Base-by-base conservation (phyloP, 352 stramenopile genomes). In the Phytophthora nicotianae region DNA sequence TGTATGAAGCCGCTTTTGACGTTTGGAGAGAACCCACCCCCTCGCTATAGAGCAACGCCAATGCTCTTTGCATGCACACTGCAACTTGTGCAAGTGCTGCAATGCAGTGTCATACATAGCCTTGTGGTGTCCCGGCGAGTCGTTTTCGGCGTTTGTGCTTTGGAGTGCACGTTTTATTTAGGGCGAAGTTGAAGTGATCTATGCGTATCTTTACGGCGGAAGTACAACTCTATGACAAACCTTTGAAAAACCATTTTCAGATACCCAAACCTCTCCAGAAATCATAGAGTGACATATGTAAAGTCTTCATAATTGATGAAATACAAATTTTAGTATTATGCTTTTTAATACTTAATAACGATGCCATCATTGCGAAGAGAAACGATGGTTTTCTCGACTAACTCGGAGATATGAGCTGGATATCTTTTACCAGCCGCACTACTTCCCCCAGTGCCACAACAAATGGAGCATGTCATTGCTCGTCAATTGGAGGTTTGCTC, bases 211-310 rank as follows among this genome's bases (percentile, higher is more conserved):
- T 58, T 58, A 26, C 50, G 20, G 50, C 50, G 14, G 11, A 11
- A 9, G 35, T 57, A 58, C 50, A 58, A 58, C 50, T 58, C 37
- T 58, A 58, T 38, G 50, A 58, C 23, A 49, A 41, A 48, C n/a
- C 50, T 38, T 5, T 33, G 37, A 10, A 4, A 58, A 3, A 3
- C 37, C 5, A 49, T 58, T 24, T 58, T 58, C 35, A 33, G 35
- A 37, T 48, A 23, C 13, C n/a, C 1, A 32, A 49, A 55, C 24
- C 47, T 17, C 17, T 20, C 5, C 10, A 38, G n/a, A 38, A 7
- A 4, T 38, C 9, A 38, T 38, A n/a, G 2, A 4, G 5, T 13
- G 32, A 38, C 5, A 17, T 38, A 38, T 38, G 10, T 38, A 3
- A 33, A 5, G 11, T 33, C 3, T 13, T 13, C 3, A 13, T 13